Percentiles rank a stretch among this genome's conserved stretches.
These are phyloP conservation scores for Aspergillus neotritici DNA, from an alignment of 2,329 filamentous ascomycete genomes.

Conservation along the genomic window DNA sequence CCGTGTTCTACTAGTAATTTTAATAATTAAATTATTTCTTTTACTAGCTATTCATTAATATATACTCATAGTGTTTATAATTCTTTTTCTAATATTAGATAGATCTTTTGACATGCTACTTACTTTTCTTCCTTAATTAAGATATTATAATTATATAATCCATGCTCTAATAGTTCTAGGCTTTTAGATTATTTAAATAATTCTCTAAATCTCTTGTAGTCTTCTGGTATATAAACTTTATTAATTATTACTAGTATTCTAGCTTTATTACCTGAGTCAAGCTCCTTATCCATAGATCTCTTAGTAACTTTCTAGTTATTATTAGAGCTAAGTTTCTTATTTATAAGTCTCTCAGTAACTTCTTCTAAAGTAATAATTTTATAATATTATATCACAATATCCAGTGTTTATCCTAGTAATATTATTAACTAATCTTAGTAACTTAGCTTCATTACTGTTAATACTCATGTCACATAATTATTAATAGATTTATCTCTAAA, in stretches of 20 bases:
- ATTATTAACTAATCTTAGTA: not conserved
- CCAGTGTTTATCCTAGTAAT: not conserved
- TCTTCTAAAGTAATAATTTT: not conserved
- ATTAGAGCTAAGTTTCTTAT: not conserved
- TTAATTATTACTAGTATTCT: not conserved
- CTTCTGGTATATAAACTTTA: not conserved
- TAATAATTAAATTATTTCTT: not conserved
- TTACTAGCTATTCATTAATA: not conserved
- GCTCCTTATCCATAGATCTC: no score
- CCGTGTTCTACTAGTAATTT: not conserved
- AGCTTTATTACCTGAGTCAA: not conserved
- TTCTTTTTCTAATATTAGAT: slow-evolving; percentile 1
- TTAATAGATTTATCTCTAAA: no score
- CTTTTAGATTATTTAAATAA: not conserved
- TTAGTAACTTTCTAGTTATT: not conserved
- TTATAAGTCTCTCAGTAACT: not conserved
- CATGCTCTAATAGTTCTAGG: not conserved
- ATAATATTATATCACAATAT: slow-evolving; percentile 1
- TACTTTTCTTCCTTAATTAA: not conserved
- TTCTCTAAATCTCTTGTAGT: no score
- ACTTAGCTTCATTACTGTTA: not conserved
- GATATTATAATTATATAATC: not conserved
- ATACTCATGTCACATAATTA: not conserved
- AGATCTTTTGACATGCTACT: not conserved
- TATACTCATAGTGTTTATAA: not conserved